Evolutionary conservation across 2,329 filamentous ascomycete genomes (phyloP).

Genomic region (Paecilomyces sp.): DNA sequence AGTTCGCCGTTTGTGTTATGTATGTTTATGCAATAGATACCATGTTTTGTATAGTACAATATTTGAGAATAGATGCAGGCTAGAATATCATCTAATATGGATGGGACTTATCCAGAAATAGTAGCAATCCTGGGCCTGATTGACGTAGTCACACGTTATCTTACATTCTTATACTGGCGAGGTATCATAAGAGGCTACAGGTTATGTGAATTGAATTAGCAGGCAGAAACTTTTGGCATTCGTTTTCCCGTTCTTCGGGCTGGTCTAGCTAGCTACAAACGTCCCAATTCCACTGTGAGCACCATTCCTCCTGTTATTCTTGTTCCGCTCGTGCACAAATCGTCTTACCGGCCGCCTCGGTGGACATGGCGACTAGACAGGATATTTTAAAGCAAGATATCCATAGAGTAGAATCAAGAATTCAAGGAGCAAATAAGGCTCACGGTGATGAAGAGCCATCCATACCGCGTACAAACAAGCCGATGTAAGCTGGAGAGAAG

Average conservation of each 20-base stretch:
- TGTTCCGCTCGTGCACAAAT: neutral
- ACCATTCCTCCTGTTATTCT: neutral
- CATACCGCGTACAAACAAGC: neutral
- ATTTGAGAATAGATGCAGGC: neutral
- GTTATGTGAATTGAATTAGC: neutral
- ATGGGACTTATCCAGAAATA: neutral
- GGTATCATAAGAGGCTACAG: neutral
- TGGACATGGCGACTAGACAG: neutral
- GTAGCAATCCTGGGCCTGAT: neutral
- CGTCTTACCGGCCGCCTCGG: neutral
- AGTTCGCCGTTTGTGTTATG: neutral
- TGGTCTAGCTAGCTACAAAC: neutral
- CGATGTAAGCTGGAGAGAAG: neutral
- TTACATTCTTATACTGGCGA: neutral
- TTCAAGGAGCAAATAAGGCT: neutral
- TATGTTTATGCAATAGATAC: neutral
- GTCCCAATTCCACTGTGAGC: neutral
- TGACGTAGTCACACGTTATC: neutral
- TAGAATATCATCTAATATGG: neutral
- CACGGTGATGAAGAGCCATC: neutral
- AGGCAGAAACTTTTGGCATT: neutral
- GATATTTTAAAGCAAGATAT: neutral
- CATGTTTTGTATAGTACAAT: neutral
- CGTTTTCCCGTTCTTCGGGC: neutral
- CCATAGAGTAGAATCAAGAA: neutral